Conservation (phyloP, 805 yeast species). For the Yamadazyma tumulicola region DNA sequence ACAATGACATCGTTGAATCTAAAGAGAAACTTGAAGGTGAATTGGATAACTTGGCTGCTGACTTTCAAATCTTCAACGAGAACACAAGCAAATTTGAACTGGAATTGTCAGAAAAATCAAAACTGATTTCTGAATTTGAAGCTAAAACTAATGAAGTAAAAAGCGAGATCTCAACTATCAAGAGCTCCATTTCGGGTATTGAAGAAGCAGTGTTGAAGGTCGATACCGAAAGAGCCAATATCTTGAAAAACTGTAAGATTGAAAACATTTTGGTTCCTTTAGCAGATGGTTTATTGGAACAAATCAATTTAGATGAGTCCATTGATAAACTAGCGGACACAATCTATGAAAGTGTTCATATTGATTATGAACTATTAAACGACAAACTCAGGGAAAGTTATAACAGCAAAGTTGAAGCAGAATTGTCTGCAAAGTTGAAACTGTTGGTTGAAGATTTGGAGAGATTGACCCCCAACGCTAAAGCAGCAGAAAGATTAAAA, state of each 20-base stretch:
- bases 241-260: constrained; percentile 70
- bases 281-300: constrained; percentile 54
- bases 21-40: constrained; percentile 25
- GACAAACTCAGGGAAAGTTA: constrained; percentile 41
- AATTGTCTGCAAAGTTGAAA: constrained; percentile 30
- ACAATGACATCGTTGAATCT: constrained; percentile 27
- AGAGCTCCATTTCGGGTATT: constrained; percentile 33
- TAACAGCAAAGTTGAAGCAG: constrained; percentile 37
- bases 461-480: constrained; percentile 70
- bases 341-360: constrained; percentile 42
- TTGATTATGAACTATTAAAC: constrained; percentile 52
- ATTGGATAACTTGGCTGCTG: constrained; percentile 26
- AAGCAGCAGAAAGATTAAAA: constrained; percentile 71
- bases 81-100: constrained; percentile 16
- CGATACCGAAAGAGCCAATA: constrained; percentile 53
- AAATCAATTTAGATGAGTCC: constrained; percentile 57
- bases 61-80: constrained; percentile 19
- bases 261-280: constrained; percentile 66
- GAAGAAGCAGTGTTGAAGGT: constrained; percentile 55
- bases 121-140: constrained; percentile 27
- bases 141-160: constrained; percentile 35
- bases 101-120: constrained; percentile 17
- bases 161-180: constrained; percentile 23
- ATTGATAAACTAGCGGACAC: constrained; percentile 35
- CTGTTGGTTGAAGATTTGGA: constrained; percentile 37